Percentiles rank a stretch among this genome's conserved stretches.
Evolutionary conservation across 2,329 filamentous ascomycete genomes (phyloP).

Genomic region (Sporothrix pallida): DNA sequence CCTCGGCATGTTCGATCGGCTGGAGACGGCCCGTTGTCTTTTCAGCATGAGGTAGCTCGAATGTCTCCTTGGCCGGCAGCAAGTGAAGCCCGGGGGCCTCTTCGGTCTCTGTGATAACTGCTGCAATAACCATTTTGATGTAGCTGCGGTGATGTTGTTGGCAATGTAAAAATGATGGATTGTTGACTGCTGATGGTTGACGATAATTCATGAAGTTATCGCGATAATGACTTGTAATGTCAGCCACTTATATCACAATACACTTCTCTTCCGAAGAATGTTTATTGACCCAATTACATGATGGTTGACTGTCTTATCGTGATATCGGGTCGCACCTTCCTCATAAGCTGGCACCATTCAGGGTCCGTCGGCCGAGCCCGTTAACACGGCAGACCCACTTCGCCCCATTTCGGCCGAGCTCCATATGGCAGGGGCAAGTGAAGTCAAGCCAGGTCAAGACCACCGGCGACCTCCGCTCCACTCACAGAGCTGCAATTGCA

Average conservation of each 20-base stretch:
- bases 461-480: neutral
- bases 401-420: conserved; percentile 23
- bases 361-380: conserved; percentile 23
- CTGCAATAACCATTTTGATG: conserved; percentile 40
- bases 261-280: no score
- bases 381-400: conserved; percentile 14
- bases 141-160: no score
- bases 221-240: neutral
- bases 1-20: conserved; percentile 40
- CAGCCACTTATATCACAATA: neutral
- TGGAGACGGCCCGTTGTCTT: conserved; percentile 39
- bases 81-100: conserved; percentile 37
- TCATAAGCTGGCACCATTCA: neutral
- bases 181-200: neutral
- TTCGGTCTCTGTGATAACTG: conserved; percentile 40
- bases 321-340: neutral
- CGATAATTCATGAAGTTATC: neutral
- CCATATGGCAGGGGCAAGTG: no score
- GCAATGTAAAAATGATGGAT: neutral
- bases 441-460: neutral
- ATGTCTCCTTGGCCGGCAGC: conserved; percentile 35
- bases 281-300: neutral
- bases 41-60: conserved; percentile 42
- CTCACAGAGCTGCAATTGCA: neutral
- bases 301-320: neutral